Conservation (phyloP, 129 eudicot species). For the Tagetes patula region DNA sequence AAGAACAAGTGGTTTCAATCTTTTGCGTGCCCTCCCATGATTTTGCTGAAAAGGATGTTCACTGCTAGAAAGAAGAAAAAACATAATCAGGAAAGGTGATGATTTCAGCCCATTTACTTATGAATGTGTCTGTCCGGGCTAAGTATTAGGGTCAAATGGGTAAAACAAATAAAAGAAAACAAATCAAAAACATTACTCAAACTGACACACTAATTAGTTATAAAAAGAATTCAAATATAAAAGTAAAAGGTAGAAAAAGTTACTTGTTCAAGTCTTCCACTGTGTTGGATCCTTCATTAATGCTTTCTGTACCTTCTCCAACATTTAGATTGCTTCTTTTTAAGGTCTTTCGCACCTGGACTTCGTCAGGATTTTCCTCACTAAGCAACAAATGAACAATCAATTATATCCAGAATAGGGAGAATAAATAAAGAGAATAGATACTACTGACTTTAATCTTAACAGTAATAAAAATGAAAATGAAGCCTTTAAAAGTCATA, state of each 20-base stretch:
- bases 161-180: not conserved
- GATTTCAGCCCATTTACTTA: not conserved
- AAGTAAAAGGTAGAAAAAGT: conserved; percentile 10
- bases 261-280: conserved; percentile 39
- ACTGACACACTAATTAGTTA: not conserved
- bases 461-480: conserved; percentile 8
- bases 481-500: not conserved
- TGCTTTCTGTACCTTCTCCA: conserved; percentile 45
- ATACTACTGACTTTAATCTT: conserved; percentile 3
- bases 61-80: conserved; percentile 48
- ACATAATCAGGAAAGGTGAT: not conserved
- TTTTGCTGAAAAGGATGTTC: conserved; percentile 38
- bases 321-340: conserved; percentile 32
- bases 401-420: conserved; percentile 22
- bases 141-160: not conserved
- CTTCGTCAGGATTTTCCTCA: conserved; percentile 43
- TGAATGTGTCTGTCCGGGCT: not conserved
- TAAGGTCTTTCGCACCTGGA: conserved; percentile 26
- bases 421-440: conserved; percentile 16
- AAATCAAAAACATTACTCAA: not conserved
- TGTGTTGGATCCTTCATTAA: conserved; percentile 26
- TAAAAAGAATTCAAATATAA: not conserved
- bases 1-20: conserved; percentile 52
- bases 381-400: conserved; percentile 37
- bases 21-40: conserved; percentile 38